Evolutionary conservation across 1,139 yeast genomes (phyloP).

Genomic region (Kazachstania sp.): DNA sequence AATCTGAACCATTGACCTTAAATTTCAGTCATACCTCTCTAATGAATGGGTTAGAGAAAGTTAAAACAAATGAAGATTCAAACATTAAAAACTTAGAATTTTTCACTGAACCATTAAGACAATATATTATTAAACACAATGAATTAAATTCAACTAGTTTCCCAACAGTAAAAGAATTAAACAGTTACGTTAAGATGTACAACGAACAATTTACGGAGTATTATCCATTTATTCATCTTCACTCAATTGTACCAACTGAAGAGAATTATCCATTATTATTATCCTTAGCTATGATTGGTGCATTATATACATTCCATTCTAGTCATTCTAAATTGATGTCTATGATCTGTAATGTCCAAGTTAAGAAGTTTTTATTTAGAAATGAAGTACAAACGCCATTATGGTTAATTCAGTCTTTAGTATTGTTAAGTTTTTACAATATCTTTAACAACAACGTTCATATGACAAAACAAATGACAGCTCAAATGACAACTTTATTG

Average conservation of each 20-base stretch:
- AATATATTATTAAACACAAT: conserved; percentile 44
- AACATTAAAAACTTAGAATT: conserved; percentile 5
- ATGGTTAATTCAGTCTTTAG: conserved; percentile 79
- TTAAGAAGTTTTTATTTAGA: conserved; percentile 53
- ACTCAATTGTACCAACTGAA: conserved; percentile 49
- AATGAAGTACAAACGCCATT: conserved; percentile 60
- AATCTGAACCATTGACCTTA: conserved; percentile 1
- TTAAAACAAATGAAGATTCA: not conserved
- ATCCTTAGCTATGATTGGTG: conserved; percentile 87
- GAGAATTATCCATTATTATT: conserved; percentile 65
- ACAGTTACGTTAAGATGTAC: conserved; percentile 60
- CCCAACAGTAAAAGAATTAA: conserved; percentile 67
- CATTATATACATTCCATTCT: conserved; percentile 75
- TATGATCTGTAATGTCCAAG: conserved; percentile 67
- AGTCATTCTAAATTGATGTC: conserved; percentile 67
- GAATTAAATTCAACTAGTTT: conserved; percentile 46
- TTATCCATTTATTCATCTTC: conserved; percentile 75
- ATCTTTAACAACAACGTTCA: conserved; percentile 69
- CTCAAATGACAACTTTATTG: conserved; percentile 71
- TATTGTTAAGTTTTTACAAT: conserved; percentile 71
- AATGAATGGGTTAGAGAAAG: too few species aligned
- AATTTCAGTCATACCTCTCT: not conserved
- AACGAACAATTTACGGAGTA: conserved; percentile 67
- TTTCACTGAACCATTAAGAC: conserved; percentile 46
- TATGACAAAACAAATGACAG: conserved; percentile 62